Base-by-base conservation (phyloP, 2,329 filamentous ascomycete genomes). In the Epichloe typhina region DNA sequence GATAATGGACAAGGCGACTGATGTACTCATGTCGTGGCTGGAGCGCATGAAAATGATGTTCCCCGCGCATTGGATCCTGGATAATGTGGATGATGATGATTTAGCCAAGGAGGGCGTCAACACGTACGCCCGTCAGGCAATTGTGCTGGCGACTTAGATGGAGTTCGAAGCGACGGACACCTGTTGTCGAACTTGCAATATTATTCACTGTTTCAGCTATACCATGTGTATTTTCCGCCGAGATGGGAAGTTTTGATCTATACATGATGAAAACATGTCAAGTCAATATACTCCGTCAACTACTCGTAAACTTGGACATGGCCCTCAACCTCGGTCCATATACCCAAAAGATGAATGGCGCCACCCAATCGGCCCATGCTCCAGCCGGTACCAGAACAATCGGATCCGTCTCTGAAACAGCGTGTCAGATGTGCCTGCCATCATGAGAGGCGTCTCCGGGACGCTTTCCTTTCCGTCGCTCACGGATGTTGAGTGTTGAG, bases 321-420 rank as follows among this genome's bases (percentile, higher is more conserved):
- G 49, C 49, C 23, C 49, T 23, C 37, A 50, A 40, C 36, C 26
- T 31, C 23, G 49, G 42, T 8, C 50, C 46, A 23, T 41, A 52
- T 15, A 33, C 12, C 50, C 50, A 52, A 15, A 52, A 44, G 17
- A 52, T 8, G 12, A 40, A 41, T 5, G 50, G 50, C 19, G 50
- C 50, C 17, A 39, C 31, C 40, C 46, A 48, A 23, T 46, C 50
- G 12, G 45, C 13, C 26, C 6, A 26, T 8, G 26, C 26, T 26
- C 26, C 26, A 8, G 26, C 26, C 26, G 26, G 26, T 26, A 26
- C 26, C 26, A 26, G 7, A 26, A 26, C 7, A 26, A 26, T 26
- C 26, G 2, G 7, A 26, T 8, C 26, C 1, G 26, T 8, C 26
- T 26, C 26, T 26, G 26, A 1, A 3, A 8, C 7, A 17, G n/a